Evolutionary conservation across 768 basidiomycete genomes (phyloP).

Genomic region (Clitopilus passeckerianus): DNA sequence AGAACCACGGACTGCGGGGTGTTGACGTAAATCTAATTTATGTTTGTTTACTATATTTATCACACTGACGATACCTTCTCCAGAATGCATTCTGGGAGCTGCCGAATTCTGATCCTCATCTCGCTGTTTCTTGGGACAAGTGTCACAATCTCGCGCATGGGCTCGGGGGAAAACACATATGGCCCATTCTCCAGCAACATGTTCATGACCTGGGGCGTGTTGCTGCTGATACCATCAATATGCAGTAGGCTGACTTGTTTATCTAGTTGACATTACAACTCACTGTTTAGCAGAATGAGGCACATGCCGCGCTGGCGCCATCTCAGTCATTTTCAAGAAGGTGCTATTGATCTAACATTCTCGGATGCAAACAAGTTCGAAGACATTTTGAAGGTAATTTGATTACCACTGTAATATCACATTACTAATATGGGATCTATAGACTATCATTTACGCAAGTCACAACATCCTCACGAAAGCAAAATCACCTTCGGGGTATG

Average conservation of each 20-base stretch:
- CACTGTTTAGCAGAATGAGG: constrained; percentile 8
- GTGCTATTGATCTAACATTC: constrained; percentile 13
- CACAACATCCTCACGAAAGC: constrained; percentile 8
- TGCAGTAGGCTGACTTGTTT: no score
- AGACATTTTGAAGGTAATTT: constrained; percentile 17
- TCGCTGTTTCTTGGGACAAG: not conserved
- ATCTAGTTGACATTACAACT: not conserved
- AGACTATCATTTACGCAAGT: constrained; percentile 8
- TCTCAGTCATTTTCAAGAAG: constrained; percentile 16
- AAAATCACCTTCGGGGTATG: constrained; percentile 8
- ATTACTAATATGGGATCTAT: not conserved
- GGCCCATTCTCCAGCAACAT: not conserved
- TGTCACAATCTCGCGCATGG: not conserved
- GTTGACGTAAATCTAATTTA: constrained; percentile 29
- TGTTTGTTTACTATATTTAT: not conserved
- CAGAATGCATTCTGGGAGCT: not conserved
- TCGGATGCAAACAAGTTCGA: constrained; percentile 19
- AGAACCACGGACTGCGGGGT: constrained; percentile 16
- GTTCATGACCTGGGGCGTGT: no score
- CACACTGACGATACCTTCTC: not conserved
- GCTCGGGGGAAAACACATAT: not conserved
- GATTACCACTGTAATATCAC: not conserved
- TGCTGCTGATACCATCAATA: no score
- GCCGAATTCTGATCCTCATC: not conserved
- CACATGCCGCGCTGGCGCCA: constrained; percentile 18